Conservation (phyloP, 2,329 filamentous ascomycete genomes). For the Pyrenophora seminiperda region DNA sequence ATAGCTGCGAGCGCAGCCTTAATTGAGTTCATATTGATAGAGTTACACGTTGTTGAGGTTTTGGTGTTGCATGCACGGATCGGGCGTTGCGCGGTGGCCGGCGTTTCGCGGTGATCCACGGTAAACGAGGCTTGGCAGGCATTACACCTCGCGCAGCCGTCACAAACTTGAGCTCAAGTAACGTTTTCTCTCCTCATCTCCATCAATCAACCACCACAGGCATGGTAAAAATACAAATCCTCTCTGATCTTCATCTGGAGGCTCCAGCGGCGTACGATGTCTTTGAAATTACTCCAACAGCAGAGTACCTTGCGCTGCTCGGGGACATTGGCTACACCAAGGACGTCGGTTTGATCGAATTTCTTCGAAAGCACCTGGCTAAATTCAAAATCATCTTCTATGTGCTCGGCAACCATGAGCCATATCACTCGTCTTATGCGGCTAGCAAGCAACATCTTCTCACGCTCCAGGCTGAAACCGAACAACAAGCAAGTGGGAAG, state of each 20-base stretch:
- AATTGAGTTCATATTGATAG: background rate
- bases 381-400: slow-evolving; percentile 18
- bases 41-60: background rate
- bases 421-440: slow-evolving; percentile 17
- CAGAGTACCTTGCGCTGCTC: slow-evolving; percentile 18
- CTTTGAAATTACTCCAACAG: background rate
- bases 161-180: too few relatives aligned
- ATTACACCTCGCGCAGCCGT: too few relatives aligned
- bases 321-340: slow-evolving; percentile 12
- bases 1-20: background rate
- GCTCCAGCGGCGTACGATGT: background rate
- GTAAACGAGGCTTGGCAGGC: too few relatives aligned
- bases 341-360: slow-evolving; percentile 13
- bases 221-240: background rate
- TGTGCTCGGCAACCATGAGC: slow-evolving; percentile 24
- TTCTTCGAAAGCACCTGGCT: slow-evolving; percentile 15
- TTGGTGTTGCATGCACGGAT: background rate
- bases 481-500: slow-evolving; percentile 4
- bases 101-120: too few relatives aligned
- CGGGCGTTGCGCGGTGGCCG: too few relatives aligned
- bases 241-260: slow-evolving; percentile 1
- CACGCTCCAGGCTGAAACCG: background rate
- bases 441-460: slow-evolving; percentile 15
- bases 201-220: slow-evolving; percentile 1
- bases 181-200: background rate